Evolutionary conservation across 164 flowering plant species (phyloP).

Genomic region (Umbilicus rupestris): DNA sequence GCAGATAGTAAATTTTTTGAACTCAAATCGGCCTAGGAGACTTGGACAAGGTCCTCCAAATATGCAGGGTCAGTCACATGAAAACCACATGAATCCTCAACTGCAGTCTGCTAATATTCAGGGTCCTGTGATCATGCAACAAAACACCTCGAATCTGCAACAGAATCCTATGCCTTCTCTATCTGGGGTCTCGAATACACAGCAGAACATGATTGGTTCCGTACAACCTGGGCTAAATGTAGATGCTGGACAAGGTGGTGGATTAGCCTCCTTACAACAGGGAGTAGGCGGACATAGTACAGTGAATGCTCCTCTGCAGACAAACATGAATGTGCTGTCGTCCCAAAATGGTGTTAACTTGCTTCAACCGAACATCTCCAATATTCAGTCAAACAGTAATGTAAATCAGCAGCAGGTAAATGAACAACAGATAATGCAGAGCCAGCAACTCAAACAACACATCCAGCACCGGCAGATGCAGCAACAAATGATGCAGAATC

Average conservation of each 20-base stretch:
- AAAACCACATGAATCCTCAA: conserved; percentile 60
- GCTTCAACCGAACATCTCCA: conserved; percentile 43
- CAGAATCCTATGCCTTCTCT: conserved; percentile 40
- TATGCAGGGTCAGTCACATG: conserved; percentile 52
- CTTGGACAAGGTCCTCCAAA: conserved; percentile 32
- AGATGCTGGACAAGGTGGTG: conserved; percentile 62
- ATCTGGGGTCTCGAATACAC: conserved; percentile 35
- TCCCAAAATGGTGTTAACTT: conserved; percentile 46
- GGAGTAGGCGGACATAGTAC: conserved; percentile 42
- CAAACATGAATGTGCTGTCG: conserved; percentile 32
- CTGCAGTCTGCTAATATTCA: conserved; percentile 50
- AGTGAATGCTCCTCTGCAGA: conserved; percentile 42
- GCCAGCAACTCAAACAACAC: conserved; percentile 46
- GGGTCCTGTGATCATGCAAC: conserved; percentile 39
- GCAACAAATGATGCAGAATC: conserved; percentile 40
- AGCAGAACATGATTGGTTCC: conserved; percentile 45
- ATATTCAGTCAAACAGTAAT: conserved; percentile 39
- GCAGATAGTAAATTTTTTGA: conserved; percentile 49
- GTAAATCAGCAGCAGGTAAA: conserved; percentile 33
- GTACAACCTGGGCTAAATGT: conserved; percentile 47
- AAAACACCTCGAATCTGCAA: conserved; percentile 35
- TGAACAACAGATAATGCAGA: conserved; percentile 48
- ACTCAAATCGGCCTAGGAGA: conserved; percentile 43
- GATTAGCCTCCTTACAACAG: conserved; percentile 45
- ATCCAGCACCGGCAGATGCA: conserved; percentile 48